A percentile compares a stretch with the other conserved stretches of the same genome.
phyloP scores from a whole-genome alignment of 495 filamentous ascomycete genomes.

The Talaromyces liani region DNA sequence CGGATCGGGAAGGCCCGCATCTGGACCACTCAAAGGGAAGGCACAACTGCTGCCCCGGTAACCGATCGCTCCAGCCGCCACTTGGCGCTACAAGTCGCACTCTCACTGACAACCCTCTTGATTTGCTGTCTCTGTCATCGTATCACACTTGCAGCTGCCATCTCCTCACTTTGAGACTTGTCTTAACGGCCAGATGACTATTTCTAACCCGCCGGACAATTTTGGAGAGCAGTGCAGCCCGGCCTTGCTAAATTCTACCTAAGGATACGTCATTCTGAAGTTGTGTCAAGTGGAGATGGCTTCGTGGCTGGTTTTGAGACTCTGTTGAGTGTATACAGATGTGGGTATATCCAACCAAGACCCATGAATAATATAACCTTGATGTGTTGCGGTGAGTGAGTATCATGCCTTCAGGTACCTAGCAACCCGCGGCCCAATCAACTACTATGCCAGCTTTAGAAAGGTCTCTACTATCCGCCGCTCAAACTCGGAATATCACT shows the following conservation, averaged over 20 bases:
- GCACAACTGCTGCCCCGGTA: conserved; percentile 7
- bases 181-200: neutral
- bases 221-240: neutral
- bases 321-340: neutral
- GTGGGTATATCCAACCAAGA: neutral
- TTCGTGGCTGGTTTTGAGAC: neutral
- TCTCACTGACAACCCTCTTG: neutral
- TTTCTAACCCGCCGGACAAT: neutral
- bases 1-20: neutral
- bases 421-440: neutral
- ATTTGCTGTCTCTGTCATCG: neutral
- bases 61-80: neutral
- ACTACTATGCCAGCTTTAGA: neutral
- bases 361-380: neutral
- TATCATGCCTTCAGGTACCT: neutral
- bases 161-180: neutral
- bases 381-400: neutral
- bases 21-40: neutral
- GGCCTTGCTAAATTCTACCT: neutral
- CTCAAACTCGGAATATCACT: neutral
- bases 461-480: neutral
- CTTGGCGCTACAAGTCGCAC: neutral
- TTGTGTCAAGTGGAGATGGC: neutral
- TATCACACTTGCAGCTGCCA: neutral
- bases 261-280: neutral